phyloP scores from a whole-genome alignment of 2,329 filamentous ascomycete species.

The Sporothrix euskadiensis region DNA sequence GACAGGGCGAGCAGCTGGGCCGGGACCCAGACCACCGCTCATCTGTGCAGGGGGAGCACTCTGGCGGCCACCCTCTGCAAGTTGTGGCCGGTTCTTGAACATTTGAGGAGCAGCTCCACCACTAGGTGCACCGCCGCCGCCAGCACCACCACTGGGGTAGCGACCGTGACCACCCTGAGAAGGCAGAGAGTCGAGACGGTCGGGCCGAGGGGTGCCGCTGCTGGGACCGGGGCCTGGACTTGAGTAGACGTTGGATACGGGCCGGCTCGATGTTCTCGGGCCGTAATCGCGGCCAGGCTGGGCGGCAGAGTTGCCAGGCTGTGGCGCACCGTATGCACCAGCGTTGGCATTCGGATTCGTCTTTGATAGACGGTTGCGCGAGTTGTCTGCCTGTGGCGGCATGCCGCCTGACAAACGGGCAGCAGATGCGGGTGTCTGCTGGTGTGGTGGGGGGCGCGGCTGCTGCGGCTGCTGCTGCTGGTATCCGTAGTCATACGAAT shows the following conservation, averaged over 20 bases:
- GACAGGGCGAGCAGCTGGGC: conserved; percentile 10
- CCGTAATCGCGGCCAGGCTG: conserved; percentile 44
- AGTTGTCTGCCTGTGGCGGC: conserved; percentile 39
- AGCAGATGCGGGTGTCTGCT: conserved; percentile 7
- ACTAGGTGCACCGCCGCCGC: background rate
- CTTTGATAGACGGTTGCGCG: conserved; percentile 45
- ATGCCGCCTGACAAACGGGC: background rate
- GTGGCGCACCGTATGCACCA: background rate
- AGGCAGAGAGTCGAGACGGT: conserved; percentile 36
- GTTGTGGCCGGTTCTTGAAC: conserved; percentile 28
- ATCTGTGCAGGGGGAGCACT: conserved; percentile 42
- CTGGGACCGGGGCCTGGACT: background rate
- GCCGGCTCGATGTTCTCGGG: conserved; percentile 42
- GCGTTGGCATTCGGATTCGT: conserved; percentile 33
- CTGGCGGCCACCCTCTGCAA: conserved; percentile 37
- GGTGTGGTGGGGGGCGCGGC: conserved; percentile 29
- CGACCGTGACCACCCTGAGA: conserved; percentile 25
- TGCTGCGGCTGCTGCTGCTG: conserved; percentile 30
- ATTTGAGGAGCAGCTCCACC: conserved; percentile 31
- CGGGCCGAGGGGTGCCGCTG: conserved; percentile 35
- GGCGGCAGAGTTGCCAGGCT: conserved; percentile 30
- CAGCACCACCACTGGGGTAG: conserved; percentile 15
- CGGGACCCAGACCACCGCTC: conserved; percentile 19
- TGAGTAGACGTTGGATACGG: conserved; percentile 36
- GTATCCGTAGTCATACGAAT: conserved; percentile 32